phyloP scores from a whole-genome alignment of 441 rosid species.

The Biscutella auriculata region DNA sequence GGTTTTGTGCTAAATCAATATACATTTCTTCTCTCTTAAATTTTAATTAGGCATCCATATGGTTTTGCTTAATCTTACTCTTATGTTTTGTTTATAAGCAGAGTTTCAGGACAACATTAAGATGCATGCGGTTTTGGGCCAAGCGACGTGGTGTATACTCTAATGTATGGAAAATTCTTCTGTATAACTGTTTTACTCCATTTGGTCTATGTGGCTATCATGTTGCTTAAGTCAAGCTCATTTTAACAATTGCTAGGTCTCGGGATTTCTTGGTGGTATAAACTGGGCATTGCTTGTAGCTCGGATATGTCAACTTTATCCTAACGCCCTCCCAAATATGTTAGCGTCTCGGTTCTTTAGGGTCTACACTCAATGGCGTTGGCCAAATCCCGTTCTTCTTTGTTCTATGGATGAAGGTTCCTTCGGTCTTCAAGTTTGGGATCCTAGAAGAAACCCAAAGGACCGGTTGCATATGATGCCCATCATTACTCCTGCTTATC shows the following conservation, averaged over 20 bases:
- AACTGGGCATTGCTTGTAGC: slow-evolving; percentile 98
- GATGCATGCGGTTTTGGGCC: slow-evolving; percentile 95
- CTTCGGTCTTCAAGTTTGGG: slow-evolving; percentile 92
- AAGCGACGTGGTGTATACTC: slow-evolving; percentile 96
- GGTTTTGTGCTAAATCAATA: slow-evolving; percentile 31
- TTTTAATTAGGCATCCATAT: not conserved
- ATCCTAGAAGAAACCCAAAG: slow-evolving; percentile 82
- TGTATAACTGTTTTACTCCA: not conserved
- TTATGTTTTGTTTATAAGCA: slow-evolving; percentile 24
- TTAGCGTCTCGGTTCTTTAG: slow-evolving; percentile 85
- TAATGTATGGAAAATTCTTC: slow-evolving; percentile 42
- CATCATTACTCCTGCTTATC: slow-evolving; percentile 95
- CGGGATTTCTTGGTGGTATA: slow-evolving; percentile 99
- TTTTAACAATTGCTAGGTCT: slow-evolving; percentile 40
- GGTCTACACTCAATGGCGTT: slow-evolving; percentile 92
- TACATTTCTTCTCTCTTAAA: not conserved
- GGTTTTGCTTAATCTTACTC: slow-evolving; percentile 7
- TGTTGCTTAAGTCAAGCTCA: not conserved
- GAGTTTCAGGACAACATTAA: slow-evolving; percentile 80
- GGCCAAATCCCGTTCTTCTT: slow-evolving; percentile 96
- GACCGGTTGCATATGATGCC: slow-evolving; percentile 91
- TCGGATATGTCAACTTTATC: slow-evolving; percentile 92
- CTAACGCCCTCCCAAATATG: slow-evolving; percentile 93
- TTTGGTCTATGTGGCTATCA: not conserved
- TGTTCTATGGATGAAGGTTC: slow-evolving; percentile 80